A percentile compares a stretch with the other conserved stretches of the same genome.
Evolutionary conservation across 352 stramenopile species (phyloP).

Genomic region (Phytophthora syringae): DNA sequence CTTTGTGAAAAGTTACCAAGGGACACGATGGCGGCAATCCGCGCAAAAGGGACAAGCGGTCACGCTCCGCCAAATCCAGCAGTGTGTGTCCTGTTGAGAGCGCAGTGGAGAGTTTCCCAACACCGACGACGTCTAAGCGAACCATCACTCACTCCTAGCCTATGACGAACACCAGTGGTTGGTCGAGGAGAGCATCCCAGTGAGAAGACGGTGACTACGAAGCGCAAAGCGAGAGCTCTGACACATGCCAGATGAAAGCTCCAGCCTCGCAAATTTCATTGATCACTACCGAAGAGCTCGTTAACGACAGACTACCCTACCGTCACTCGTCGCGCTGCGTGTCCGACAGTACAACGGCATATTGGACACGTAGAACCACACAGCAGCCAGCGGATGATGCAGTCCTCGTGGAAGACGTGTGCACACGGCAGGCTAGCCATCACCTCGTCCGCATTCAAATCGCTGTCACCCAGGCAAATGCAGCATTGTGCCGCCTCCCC

Average conservation of each 20-base stretch:
- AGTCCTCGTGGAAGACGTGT: constrained; percentile 68
- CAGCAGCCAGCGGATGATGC: constrained; percentile 64
- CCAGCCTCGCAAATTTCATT: no score
- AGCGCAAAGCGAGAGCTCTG: no score
- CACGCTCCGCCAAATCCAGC: constrained; percentile 16
- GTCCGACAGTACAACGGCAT: constrained; percentile 36
- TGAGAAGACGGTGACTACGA: no score
- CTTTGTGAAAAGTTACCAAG: neutral
- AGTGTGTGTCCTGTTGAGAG: neutral
- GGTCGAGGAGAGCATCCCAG: no score
- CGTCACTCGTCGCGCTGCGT: constrained; percentile 14
- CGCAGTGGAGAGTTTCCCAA: neutral
- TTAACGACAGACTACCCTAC: constrained; percentile 11
- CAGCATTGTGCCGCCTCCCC: constrained; percentile 20
- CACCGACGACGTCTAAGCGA: constrained; percentile 1
- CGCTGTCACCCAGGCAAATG: constrained; percentile 28
- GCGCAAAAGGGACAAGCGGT: neutral
- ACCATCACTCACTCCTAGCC: constrained; percentile 1
- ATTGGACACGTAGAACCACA: constrained; percentile 58
- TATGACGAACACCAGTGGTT: neutral
- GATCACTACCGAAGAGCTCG: neutral
- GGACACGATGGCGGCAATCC: neutral
- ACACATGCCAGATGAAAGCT: no score
- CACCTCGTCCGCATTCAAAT: constrained; percentile 6
- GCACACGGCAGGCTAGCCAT: constrained; percentile 50